Evolutionary conservation across 176 grass and related monocot genomes (phyloP), one percentile per base, ranked within the genome.

Genomic region (Triticum dicoccoides): DNA sequence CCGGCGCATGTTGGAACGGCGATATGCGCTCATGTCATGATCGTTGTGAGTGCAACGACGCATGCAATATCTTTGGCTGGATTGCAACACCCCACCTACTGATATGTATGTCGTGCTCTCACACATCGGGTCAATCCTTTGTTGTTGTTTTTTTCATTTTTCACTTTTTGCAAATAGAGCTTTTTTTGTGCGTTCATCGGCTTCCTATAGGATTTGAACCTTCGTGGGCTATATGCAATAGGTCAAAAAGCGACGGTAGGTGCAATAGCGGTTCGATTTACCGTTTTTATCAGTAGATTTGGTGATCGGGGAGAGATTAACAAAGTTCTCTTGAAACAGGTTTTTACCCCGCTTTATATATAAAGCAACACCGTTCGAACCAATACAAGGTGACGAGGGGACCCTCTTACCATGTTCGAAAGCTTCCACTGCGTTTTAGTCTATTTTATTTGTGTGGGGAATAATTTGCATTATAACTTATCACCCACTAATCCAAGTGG

Each of bases 1-100:
- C 9, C 15, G 8, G 56, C 64, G 24, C 65, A 56, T 56, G 65
- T 77, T 65, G 39, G 56, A 56, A 56, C 2, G 67, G 21, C 54
- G 41, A 64, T 51, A 13, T 4, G 13, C 11, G 75, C 32, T 25
- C 30, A 61, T 45, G 9, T 38, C 79, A 63, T 39, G 30, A 54
- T 56, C 15, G 17, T 0, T 73, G 37, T 80, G 73, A 42, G 56
- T 73, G 73, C 65, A 51, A 0, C 15, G 1, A 79, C 39, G 25
- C 25, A 42, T 58, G 17, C 52, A 58, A 58, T 58, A 9, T 78
- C 65, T 90, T 52, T 82, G 74, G 33, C 0, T 80, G 29, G 88
- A 89, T 83, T 65, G 66, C 33, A 83, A 83, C 80, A 35, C 24
- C 24, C 24, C 73, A 76, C 70, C 38, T 44, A 1, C 32, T 18